These are phyloP conservation scores for Endothia cerciana DNA, from an alignment of 2,329 filamentous ascomycete species.

Conservation along the genomic window DNA sequence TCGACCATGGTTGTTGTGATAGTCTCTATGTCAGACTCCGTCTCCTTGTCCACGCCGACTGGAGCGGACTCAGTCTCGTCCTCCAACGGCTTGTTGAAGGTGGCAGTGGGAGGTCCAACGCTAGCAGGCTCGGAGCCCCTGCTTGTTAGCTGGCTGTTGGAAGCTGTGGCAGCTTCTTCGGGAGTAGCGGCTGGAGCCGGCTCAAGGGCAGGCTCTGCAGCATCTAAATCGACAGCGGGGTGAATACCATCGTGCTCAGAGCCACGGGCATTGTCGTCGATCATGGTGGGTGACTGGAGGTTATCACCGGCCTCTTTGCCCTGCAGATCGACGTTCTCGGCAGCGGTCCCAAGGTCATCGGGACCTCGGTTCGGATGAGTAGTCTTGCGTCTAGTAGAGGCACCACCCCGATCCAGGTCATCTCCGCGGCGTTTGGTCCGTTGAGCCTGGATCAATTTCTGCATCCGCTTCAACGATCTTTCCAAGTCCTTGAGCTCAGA, in stretches of 20 bases:
- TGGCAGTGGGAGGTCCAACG: background rate
- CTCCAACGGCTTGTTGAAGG: background rate
- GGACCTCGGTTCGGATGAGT: background rate
- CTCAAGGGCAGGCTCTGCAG: background rate
- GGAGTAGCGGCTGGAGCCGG: background rate
- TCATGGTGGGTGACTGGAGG: background rate
- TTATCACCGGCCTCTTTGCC: background rate
- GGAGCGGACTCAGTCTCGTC: constrained; percentile 1
- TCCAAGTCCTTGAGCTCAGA: constrained; percentile 20
- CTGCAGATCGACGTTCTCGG: background rate
- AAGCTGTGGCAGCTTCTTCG: background rate
- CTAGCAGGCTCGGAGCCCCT: constrained; percentile 1
- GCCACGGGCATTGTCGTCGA: background rate
- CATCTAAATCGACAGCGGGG: background rate
- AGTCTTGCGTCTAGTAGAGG: background rate
- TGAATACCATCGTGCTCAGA: background rate
- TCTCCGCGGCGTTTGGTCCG: constrained; percentile 3
- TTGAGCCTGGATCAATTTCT: constrained; percentile 18
- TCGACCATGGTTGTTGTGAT: constrained; percentile 15
- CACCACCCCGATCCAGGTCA: background rate
- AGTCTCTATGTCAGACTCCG: constrained; percentile 12
- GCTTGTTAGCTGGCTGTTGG: background rate
- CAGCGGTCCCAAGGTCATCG: background rate
- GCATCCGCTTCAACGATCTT: constrained; percentile 12
- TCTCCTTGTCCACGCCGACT: constrained; percentile 3